Evolutionary conservation across 176 grass and related monocot genomes (phyloP), one percentile per base, ranked within the genome.

Genomic region (Areca catechu): DNA sequence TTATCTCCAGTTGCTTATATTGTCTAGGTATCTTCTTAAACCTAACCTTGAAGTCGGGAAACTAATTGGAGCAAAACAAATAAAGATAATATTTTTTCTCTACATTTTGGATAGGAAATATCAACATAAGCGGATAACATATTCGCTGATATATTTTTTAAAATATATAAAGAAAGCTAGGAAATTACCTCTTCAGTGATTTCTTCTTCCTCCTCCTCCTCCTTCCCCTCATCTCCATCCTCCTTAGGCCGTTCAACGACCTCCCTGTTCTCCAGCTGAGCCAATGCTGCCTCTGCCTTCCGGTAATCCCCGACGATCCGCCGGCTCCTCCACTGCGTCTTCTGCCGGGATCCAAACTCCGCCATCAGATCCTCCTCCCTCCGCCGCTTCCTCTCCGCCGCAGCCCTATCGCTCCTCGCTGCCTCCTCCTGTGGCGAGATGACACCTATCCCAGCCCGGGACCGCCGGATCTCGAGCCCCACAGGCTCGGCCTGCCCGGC

Each of bases 141-240:
- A 29, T 29, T 29, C 14, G 34, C 10, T 10, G 0, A 43, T 37
- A 43, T 14, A 10, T 43, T 43, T 43, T 43, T 43, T 14, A 43
- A 43, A 43, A 43, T 43, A 43, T 43, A 43, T 12, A 43, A 12
- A 43, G 9, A 43, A 43, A 43, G 34, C 34, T 12, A 43, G 34
- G 34, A 43, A 43, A 43, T 54, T 60, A 97, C 93, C 87, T 92
- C 81, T 80, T 88, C 83, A 16, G 93, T 92, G 63, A 88, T 91
- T 20, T 91, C 77, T 60, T 83, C 69, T 18, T 78, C 91, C 67
- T 74, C 67, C 58, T 71, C 66, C 64, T 59, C 22, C 51, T 67
- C 43, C 24, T 86, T 81, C 47, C 15, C 51, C 17, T 67, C 65
- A 5, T 37, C 51, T 0, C 3, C 58, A 7, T 34, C 50, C 21